phyloP scores from a whole-genome alignment of 2,329 filamentous ascomycete genomes.

The Exophiala sp. region DNA sequence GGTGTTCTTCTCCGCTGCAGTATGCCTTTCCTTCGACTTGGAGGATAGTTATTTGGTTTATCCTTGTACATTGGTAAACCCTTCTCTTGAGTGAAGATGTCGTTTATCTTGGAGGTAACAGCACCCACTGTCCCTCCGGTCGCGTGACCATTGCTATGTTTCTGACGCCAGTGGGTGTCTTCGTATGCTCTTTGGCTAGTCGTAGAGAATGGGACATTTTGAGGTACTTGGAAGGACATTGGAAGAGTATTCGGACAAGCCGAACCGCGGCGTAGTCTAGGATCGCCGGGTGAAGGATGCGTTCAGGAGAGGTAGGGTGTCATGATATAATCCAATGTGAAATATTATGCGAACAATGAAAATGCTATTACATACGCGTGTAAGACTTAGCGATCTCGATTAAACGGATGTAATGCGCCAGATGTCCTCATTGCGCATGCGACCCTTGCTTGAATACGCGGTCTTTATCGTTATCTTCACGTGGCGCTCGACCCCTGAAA shows the following conservation, averaged over 20 bases:
- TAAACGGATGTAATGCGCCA: background rate
- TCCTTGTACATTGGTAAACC: slow-evolving; percentile 96
- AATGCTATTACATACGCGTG: too few species aligned
- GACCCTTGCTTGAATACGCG: too few species aligned
- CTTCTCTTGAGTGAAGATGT: slow-evolving; percentile 60
- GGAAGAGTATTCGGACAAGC: slow-evolving; percentile 9
- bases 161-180: slow-evolving; percentile 62
- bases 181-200: slow-evolving; percentile 63
- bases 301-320: too few species aligned
- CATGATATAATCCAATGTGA: too few species aligned
- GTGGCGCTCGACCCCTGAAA: slow-evolving; percentile 9
- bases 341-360: too few species aligned
- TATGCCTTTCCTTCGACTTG: slow-evolving; percentile 55
- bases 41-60: slow-evolving; percentile 70
- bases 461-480: too few species aligned
- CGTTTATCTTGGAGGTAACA: slow-evolving; percentile 61
- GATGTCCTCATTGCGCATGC: background rate
- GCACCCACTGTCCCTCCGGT: slow-evolving; percentile 37
- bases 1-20: slow-evolving; percentile 63
- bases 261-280: slow-evolving; percentile 1
- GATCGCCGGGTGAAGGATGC: background rate
- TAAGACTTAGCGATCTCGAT: too few species aligned
- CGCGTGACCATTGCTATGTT: slow-evolving; percentile 41
- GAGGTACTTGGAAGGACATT: slow-evolving; percentile 61
- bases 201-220: slow-evolving; percentile 66